These are phyloP conservation scores for Akanthomyces uredinophilus DNA, from an alignment of 2,329 filamentous ascomycete species.

Conservation along the genomic window DNA sequence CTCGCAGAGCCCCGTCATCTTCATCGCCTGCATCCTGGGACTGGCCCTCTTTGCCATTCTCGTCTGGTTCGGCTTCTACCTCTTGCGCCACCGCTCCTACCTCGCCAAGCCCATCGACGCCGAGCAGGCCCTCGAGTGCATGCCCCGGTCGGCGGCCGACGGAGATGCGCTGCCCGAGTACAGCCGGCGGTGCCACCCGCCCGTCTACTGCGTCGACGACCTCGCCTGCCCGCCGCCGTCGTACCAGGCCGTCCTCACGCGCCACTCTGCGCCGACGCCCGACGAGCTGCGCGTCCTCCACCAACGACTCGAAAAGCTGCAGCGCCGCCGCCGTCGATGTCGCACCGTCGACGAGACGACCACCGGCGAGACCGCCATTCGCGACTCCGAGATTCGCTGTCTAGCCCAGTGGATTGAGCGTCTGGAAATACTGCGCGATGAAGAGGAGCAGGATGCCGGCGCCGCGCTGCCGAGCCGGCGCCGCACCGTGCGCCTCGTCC, in stretches of 20 bases:
- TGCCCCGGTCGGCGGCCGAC: no score
- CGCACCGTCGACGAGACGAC: not conserved
- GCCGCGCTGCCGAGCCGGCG: not conserved
- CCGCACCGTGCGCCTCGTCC: not conserved
- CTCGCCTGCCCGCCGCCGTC: constrained; percentile 15
- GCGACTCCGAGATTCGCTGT: constrained; percentile 12
- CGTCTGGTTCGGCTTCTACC: not conserved
- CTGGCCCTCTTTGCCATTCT: not conserved
- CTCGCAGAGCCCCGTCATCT: not conserved
- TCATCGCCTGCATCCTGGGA: constrained; percentile 6
- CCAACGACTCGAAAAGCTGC: constrained; percentile 3
- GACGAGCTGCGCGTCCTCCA: constrained; percentile 6
- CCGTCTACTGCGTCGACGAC: constrained; percentile 15
- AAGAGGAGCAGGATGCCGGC: not conserved
- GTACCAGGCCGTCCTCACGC: constrained; percentile 12
- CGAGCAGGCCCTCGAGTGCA: not conserved
- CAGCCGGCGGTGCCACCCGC: constrained; percentile 7
- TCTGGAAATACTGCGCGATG: constrained; percentile 9
- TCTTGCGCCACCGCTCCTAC: not conserved
- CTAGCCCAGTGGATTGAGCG: constrained; percentile 17
- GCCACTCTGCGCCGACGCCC: not conserved
- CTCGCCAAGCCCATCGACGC: not conserved
- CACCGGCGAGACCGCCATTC: constrained; percentile 9
- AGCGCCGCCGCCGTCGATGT: not conserved
- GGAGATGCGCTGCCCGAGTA: not conserved